Conservation (phyloP, 345 rosid species). For the Anacardium occidentale region DNA sequence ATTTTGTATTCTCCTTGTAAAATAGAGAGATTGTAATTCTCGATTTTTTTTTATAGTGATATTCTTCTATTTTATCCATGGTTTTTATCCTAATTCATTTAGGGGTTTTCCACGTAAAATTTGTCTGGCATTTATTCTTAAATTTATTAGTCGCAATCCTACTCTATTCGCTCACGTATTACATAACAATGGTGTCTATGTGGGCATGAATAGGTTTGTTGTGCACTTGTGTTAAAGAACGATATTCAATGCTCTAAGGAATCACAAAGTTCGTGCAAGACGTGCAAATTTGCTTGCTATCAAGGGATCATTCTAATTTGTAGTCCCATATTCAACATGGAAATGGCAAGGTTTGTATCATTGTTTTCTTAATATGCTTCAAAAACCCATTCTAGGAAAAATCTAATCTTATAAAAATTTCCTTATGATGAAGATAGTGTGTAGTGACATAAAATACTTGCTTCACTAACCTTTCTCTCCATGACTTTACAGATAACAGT, state of each 20-base stretch:
- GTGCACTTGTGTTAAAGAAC: neutral
- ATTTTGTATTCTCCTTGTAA: too few species aligned
- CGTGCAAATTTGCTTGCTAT: slow-evolving; percentile 61
- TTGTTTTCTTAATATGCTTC: neutral
- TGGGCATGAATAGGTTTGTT: neutral
- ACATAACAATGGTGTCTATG: neutral
- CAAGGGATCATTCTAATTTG: slow-evolving; percentile 64
- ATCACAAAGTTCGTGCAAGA: slow-evolving; percentile 47
- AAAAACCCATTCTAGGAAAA: neutral
- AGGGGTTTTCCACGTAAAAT: too few species aligned
- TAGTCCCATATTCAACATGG: slow-evolving; percentile 75
- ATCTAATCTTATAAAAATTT: too few species aligned
- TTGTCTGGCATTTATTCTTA: too few species aligned
- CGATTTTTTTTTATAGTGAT: too few species aligned
- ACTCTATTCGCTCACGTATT: too few species aligned
- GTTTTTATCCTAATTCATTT: too few species aligned
- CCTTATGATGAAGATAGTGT: neutral
- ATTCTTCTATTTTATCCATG: too few species aligned
- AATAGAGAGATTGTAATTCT: too few species aligned
- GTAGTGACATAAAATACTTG: neutral
- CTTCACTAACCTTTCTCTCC: neutral
- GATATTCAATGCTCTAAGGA: slow-evolving; percentile 47
- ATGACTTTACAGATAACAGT: slow-evolving; percentile 46
- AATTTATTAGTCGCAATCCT: too few species aligned
- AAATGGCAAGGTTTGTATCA: slow-evolving; percentile 60